Percentiles rank a stretch among this genome's conserved stretches.
phyloP scores from a whole-genome alignment of 768 basidiomycete species.

The Hygrophoropsis aurantiaca region DNA sequence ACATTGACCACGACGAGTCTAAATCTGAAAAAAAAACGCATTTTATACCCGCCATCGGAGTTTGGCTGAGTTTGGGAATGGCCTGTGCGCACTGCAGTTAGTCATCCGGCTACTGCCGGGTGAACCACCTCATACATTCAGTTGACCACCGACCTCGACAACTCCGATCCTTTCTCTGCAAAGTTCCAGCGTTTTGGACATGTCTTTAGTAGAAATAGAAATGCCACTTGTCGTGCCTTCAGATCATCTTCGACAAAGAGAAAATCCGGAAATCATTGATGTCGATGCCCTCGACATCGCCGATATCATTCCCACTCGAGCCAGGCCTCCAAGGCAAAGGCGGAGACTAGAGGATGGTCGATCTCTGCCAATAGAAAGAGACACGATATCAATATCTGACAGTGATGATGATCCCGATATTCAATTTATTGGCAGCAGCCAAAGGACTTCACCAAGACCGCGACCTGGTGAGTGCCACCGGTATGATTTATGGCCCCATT shows the following conservation, averaged over 20 bases:
- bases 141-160: constrained; percentile 17
- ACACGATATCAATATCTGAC: constrained; percentile 37
- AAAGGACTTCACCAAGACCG: constrained; percentile 9
- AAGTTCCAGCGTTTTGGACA: constrained; percentile 8
- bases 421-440: constrained; percentile 25
- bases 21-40: constrained; percentile 11
- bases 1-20: not conserved
- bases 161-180: constrained; percentile 5
- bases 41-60: constrained; percentile 25
- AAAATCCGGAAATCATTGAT: constrained; percentile 40
- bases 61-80: constrained; percentile 28
- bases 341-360: constrained; percentile 22
- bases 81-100: constrained; percentile 31
- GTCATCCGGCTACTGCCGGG: constrained; percentile 16
- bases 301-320: constrained; percentile 24
- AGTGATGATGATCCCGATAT: constrained; percentile 40
- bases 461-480: constrained; percentile 15
- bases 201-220: constrained; percentile 18
- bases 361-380: constrained; percentile 12
- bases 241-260: constrained; percentile 11
- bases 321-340: constrained; percentile 23
- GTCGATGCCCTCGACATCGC: constrained; percentile 42
- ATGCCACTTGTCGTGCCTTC: constrained; percentile 3
- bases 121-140: not conserved
- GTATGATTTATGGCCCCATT: not conserved